These are phyloP conservation scores for Scortechinia acanthostroma DNA, from an alignment of 2,329 filamentous ascomycete genomes.

Conservation along the genomic window DNA sequence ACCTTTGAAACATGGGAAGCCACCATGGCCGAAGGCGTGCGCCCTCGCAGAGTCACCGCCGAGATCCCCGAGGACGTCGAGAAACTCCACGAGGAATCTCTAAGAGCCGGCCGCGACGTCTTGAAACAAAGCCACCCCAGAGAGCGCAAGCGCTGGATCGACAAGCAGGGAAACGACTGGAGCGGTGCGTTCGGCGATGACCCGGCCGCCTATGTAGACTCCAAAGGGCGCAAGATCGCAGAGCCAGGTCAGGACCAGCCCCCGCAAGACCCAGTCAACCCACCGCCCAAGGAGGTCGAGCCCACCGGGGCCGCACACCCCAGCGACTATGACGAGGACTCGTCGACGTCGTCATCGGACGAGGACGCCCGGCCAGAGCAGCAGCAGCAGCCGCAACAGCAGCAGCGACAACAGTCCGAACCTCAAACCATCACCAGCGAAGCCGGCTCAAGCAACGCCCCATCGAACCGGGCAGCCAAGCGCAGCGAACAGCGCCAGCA, in stretches of 20 bases:
- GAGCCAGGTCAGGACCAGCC: constrained; percentile 4
- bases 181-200: constrained; percentile 61
- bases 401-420: too few species aligned
- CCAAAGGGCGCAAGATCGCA: constrained; percentile 31
- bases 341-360: background rate
- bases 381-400: too few species aligned
- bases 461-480: constrained; percentile 34
- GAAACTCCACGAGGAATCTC: constrained; percentile 54
- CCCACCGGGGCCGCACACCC: constrained; percentile 7
- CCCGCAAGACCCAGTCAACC: background rate
- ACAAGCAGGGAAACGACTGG: constrained; percentile 57
- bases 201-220: constrained; percentile 30
- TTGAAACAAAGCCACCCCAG: constrained; percentile 48
- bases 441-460: background rate
- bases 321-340: constrained; percentile 10
- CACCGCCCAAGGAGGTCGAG: background rate
- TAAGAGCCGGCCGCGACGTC: constrained; percentile 56
- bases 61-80: constrained; percentile 53
- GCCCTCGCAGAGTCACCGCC: constrained; percentile 44
- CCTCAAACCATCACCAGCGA: constrained; percentile 13
- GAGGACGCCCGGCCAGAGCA: too few species aligned
- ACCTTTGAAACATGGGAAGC: constrained; percentile 69
- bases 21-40: constrained; percentile 60
- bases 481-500: constrained; percentile 57
- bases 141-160: constrained; percentile 53